Evolutionary conservation across 202 grass and related monocot species (phyloP), one percentile per base, ranked within the genome.

Genomic region (Eragrostis tef): DNA sequence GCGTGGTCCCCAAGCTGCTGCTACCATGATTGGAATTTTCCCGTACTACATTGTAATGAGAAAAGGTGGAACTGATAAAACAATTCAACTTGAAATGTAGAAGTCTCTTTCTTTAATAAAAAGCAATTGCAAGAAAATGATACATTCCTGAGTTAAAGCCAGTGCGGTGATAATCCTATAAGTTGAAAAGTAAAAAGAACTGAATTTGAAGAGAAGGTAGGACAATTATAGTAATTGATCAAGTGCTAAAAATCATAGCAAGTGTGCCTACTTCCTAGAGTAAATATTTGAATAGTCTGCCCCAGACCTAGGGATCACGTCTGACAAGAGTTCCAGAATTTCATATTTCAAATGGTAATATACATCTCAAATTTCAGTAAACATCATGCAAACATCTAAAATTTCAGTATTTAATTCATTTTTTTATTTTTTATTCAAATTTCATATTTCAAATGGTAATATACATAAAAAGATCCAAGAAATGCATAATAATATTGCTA

Each of bases 41-140:
- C 87, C 86, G 25, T 62, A 19, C 90, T 89, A 71, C 62, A 73
- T 46, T 51, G 45, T 41, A 54, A 39, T 39, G 52, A 54, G 44
- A 20, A 54, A 71, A 61, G 29, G 20, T 43, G 11, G 54, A 52
- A 75, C 10, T 26, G 63, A 1, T 42, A 29, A 52, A 52, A 81
- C 5, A 19, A 39, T 39, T 39, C 50, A 53, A 53, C 50, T 54
- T 20, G 6, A 54, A 20, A 54, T 54, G 52, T 54, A 20, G 2
- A 54, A 54, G 52, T 20, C 17, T 9, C 19, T 20, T 54, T 54
- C 5, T 20, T 54, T 19, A 20, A 20, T n/a, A 9, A 54, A 54
- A 20, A 20, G 1, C 34, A 9, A 7, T 54, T 54, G 52, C 17
- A 54, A 54, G 52, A 54, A 54, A 54, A 54, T 54, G 52, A 3